Conservation (phyloP, 1,139 yeast genomes). For the Yamadazyma jaroonii region DNA sequence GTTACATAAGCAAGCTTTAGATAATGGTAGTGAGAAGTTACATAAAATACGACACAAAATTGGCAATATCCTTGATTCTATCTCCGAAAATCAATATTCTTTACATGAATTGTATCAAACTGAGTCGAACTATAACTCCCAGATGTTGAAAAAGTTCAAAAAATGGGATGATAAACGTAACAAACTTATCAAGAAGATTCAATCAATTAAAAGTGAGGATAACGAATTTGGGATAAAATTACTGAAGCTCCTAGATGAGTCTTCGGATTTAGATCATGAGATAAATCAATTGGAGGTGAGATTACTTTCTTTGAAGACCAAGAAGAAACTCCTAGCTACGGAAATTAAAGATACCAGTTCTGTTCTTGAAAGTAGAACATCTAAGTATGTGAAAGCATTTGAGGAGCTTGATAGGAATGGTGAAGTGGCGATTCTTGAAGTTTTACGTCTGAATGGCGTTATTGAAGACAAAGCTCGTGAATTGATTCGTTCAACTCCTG, state of each 20-base stretch:
- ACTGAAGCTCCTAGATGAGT: constrained; percentile 32
- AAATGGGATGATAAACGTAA: constrained; percentile 45
- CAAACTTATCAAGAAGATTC: constrained; percentile 33
- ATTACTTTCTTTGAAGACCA: constrained; percentile 32
- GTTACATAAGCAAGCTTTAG: constrained; percentile 23
- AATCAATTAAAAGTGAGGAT: constrained; percentile 38
- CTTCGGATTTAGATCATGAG: constrained; percentile 36
- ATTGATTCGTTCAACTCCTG: constrained; percentile 23
- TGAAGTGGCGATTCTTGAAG: constrained; percentile 25
- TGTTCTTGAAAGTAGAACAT: constrained; percentile 50
- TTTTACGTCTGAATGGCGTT: constrained; percentile 23
- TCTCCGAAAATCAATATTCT: constrained; percentile 45
- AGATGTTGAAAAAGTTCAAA: constrained; percentile 33
- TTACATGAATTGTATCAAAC: constrained; percentile 47
- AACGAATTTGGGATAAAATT: constrained; percentile 48
- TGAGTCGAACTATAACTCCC: constrained; percentile 30
- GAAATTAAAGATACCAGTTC: constrained; percentile 54
- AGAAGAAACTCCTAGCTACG: constrained; percentile 31
- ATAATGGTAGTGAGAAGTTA: constrained; percentile 33
- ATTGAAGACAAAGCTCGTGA: constrained; percentile 18
- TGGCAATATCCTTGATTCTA: constrained; percentile 26
- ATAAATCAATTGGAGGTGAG: constrained; percentile 40
- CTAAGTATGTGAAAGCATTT: constrained; percentile 41
- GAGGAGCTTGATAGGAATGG: constrained; percentile 42
- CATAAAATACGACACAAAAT: constrained; percentile 26